Base-by-base conservation (phyloP, 257 asterid genomes). In the Solanum etuberosum region DNA sequence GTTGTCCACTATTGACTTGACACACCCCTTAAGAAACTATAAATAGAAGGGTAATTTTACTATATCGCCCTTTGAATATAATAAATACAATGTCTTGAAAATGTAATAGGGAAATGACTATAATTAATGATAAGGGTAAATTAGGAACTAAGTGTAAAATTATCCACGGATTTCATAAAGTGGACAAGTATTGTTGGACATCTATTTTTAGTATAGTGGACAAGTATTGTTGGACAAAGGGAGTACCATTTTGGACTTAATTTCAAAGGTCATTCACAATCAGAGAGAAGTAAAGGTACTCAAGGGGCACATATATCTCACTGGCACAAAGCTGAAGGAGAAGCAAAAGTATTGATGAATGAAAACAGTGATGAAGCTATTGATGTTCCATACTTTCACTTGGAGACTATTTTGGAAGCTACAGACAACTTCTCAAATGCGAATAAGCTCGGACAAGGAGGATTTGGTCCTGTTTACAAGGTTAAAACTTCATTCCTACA, bases 401-500 rank as follows among this genome's bases (percentile, higher is more conserved):
- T 83, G 83, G 46, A 83, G 29, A 81, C 73, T 5, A 83, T 81
- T 42, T 63, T 81, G 54, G 88, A 10, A 0, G 86, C 86, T 29
- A 78, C 86, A 21, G 68, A 63, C 63, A 86, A 86, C 78, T 78
- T 86, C 38, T 86, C 85, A 12, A 37, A 3, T n/a, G 88, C 68
- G 1, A 59, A 61, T 48, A 86, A 78, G 38, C 21, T 86, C 0
- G 82, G 88, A 82, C 68, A 21, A 78, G 88, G 82, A 14, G 88
- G 88, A 23, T 86, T 86, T 2, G 88, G 88, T 6, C 88, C 84
- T 7, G 88, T 54, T 73, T 86, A 86, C 81, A 65, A 78, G 88
- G 88, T 87, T 10, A 4, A 48, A 18, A 29, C 7, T 51, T 51
- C 25, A 25, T 10, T 10, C 27, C 14, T 34, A 29, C 43, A 15